Conservation (phyloP, 257 asterid genomes). For the Solanum okadae region DNA sequence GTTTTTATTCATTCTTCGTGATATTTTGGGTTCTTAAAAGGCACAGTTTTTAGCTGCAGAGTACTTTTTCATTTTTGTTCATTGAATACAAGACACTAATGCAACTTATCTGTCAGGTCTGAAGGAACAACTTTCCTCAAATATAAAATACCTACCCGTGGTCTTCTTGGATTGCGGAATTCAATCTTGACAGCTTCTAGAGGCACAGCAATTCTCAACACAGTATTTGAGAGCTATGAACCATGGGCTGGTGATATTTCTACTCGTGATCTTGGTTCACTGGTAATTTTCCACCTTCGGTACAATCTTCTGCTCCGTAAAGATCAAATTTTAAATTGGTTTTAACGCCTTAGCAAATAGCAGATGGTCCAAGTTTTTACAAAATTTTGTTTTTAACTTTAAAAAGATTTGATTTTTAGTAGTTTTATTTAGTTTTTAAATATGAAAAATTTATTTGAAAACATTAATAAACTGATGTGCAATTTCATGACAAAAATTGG, state of each 20-base stretch:
- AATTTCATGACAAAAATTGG: neutral
- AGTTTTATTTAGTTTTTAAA: neutral
- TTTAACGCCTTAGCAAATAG: neutral
- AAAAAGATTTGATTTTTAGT: neutral
- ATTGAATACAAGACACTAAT: constrained; percentile 5
- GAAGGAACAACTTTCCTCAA: constrained; percentile 75
- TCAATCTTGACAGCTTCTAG: constrained; percentile 88
- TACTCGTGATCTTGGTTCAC: constrained; percentile 92
- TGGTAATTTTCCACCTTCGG: constrained; percentile 37
- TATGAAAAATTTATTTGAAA: neutral
- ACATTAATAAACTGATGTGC: neutral
- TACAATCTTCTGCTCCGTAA: neutral
- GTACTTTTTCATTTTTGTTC: neutral
- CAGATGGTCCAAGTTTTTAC: neutral
- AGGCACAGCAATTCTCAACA: constrained; percentile 92
- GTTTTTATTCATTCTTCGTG: neutral
- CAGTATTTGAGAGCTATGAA: constrained; percentile 84
- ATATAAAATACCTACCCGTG: constrained; percentile 90
- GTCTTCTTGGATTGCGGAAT: constrained; percentile 88
- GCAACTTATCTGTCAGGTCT: constrained; percentile 30
- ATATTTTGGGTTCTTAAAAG: neutral
- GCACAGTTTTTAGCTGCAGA: neutral
- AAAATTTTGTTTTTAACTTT: neutral
- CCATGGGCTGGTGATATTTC: constrained; percentile 94
- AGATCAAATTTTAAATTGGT: neutral